Evolutionary conservation across 2,329 filamentous ascomycete genomes (phyloP).

Genomic region (Davidsoniella eucalypti): DNA sequence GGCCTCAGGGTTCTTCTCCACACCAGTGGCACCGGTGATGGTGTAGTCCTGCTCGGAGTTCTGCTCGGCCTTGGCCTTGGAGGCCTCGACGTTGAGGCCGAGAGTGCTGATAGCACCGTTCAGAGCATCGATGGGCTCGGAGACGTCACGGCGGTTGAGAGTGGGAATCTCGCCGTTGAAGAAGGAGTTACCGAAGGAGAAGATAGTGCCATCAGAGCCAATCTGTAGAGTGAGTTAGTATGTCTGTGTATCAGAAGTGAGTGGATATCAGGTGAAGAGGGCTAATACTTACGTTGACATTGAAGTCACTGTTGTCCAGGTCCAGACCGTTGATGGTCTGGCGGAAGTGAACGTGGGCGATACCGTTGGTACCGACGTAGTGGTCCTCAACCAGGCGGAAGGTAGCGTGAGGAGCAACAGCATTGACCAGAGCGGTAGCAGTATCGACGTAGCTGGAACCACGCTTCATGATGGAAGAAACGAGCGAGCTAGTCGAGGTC

Average conservation of each 20-base stretch:
- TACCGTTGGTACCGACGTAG: slow-evolving; percentile 37
- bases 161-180: slow-evolving; percentile 27
- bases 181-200: slow-evolving; percentile 38
- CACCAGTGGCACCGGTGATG: slow-evolving; percentile 32
- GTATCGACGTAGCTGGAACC: slow-evolving; percentile 23
- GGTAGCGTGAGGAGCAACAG: slow-evolving; percentile 20
- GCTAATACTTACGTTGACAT: slow-evolving; percentile 35
- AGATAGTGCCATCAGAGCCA: slow-evolving; percentile 34
- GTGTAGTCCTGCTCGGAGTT: slow-evolving; percentile 20
- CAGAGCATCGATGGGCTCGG: slow-evolving; percentile 29
- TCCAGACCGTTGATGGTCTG: slow-evolving; percentile 41
- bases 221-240: slow-evolving; percentile 22
- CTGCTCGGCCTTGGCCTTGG: slow-evolving; percentile 17
- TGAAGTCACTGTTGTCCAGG: slow-evolving; percentile 44
- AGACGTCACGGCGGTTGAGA: slow-evolving; percentile 24
- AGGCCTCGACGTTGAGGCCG: slow-evolving; percentile 20
- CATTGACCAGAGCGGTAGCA: slow-evolving; percentile 28
- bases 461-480: slow-evolving; percentile 15
- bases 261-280: no score
- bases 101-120: slow-evolving; percentile 23
- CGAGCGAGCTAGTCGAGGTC: slow-evolving; percentile 14
- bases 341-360: slow-evolving; percentile 42
- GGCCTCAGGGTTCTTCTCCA: slow-evolving; percentile 35
- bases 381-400: slow-evolving; percentile 37
- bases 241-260: not conserved